Evolutionary conservation across 345 rosid genomes (phyloP).

Genomic region (Eucalyptus sp.): DNA sequence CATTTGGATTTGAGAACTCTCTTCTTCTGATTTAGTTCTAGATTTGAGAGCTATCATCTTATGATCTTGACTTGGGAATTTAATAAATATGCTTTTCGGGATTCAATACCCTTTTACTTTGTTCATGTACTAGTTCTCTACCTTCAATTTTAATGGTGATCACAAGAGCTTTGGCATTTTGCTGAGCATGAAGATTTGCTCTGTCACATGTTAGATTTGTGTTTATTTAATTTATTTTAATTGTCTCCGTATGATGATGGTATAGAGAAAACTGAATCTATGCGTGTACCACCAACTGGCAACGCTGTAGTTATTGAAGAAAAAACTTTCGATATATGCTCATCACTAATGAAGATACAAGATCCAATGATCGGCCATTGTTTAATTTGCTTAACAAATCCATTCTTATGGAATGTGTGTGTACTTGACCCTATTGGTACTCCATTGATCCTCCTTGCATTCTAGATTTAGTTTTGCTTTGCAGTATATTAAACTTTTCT

Average conservation of each 20-base stretch:
- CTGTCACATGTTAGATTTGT: not conserved
- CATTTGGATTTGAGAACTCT: not conserved
- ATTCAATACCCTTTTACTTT: not conserved
- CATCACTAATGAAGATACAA: not conserved
- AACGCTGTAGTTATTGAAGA: not conserved
- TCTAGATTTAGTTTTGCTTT: not conserved
- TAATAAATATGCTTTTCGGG: no score
- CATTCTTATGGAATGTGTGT: not conserved
- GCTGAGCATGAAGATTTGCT: not conserved
- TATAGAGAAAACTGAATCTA: no score
- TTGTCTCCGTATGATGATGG: not conserved
- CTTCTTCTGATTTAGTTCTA: not conserved
- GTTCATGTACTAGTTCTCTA: not conserved
- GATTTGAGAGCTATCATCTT: not conserved
- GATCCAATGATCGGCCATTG: accelerated
- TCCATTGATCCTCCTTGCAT: not conserved
- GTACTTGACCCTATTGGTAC: not conserved
- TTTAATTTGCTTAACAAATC: no score
- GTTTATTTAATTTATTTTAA: no score
- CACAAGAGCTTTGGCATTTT: not conserved
- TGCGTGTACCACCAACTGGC: accelerated
- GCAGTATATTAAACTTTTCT: not conserved
- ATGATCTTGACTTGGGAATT: not conserved
- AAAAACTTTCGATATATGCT: no score
- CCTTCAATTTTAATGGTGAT: not conserved